Evolutionary conservation across 495 filamentous ascomycete species (phyloP), one percentile per base, ranked within the genome.

Genomic region (Penicillium subrubescens): DNA sequence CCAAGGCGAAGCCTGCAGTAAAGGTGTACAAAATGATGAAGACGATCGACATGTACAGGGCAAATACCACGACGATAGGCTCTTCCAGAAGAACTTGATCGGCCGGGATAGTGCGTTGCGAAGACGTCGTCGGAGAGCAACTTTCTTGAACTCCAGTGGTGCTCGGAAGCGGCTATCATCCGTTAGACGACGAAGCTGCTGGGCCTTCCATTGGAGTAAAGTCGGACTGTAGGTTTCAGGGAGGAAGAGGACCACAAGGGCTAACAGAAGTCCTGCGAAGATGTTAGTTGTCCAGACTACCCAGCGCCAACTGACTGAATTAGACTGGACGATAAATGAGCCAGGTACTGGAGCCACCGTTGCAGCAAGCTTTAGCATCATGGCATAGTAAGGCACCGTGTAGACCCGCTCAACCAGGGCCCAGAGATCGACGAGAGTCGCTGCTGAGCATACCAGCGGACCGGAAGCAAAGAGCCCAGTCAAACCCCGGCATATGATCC

Each of bases 21-120:
- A 88, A 88, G 17, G 84, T 83, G 70, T 88, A 89, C 0, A 88
- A 77, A 12, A 89, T 76, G 52, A 86, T 81, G 68, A 88, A 89
- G 29, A 89, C 74, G 8, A 88, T 68, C 0, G 81, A 77, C 19
- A 88, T 72, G 61, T 87, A 88, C 2, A 81, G 54, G 1, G 81
- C 75, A 19, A 88, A 71, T 0, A 79, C 72, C 27, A 77, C 75
- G 52, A 82, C 77, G 60, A 86, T 82, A 1, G 78, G 73, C 41
- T 83, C 80, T 11, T 65, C 14, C 59, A 46, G 15, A 72, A 75
- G 11, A 80, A 63, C 14, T 75, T 8, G 41, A 82, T 72, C 2
- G 82, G 81, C 2, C 81, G 72, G 60, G 73, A 78, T 14, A 82
- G 57, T 0, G 77, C 74, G 31, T 71, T 58, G 31, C 51, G 63